phyloP scores from a whole-genome alignment of 768 basidiomycete genomes.

The Serendipita sp. region DNA sequence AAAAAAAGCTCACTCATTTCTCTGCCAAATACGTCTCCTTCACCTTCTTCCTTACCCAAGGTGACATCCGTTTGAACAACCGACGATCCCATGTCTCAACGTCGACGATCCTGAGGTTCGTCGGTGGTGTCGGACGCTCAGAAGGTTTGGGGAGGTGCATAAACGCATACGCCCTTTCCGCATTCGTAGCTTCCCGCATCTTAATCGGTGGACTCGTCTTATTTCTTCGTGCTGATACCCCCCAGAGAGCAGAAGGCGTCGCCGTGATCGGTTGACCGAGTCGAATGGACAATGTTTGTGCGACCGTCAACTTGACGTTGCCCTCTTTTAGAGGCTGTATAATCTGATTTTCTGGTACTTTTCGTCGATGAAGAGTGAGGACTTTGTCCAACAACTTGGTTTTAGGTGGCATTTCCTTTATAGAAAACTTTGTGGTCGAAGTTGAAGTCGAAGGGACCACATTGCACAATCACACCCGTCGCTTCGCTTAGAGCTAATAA shows the following conservation, averaged over 20 bases:
- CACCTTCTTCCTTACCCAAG: background rate
- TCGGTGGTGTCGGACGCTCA: background rate
- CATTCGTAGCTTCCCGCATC: background rate
- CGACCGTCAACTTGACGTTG: conserved; percentile 2
- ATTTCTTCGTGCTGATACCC: background rate
- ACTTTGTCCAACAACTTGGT: background rate
- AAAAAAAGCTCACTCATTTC: background rate
- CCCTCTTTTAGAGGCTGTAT: background rate
- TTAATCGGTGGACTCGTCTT: background rate
- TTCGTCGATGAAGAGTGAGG: background rate
- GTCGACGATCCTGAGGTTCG: background rate
- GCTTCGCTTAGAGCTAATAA: no score
- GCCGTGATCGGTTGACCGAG: conserved; percentile 2
- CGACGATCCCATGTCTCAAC: background rate
- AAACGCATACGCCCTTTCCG: background rate
- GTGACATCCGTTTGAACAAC: background rate
- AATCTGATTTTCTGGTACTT: background rate
- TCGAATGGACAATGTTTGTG: background rate
- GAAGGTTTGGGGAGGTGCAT: background rate
- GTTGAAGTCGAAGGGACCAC: no score
- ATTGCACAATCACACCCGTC: no score
- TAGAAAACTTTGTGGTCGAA: no score
- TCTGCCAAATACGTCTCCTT: background rate
- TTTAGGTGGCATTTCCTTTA: background rate
- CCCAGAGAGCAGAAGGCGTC: background rate